Evolutionary conservation across 192 early-diverging fungal species (phyloP).

Genomic region (Podila epicladia): DNA sequence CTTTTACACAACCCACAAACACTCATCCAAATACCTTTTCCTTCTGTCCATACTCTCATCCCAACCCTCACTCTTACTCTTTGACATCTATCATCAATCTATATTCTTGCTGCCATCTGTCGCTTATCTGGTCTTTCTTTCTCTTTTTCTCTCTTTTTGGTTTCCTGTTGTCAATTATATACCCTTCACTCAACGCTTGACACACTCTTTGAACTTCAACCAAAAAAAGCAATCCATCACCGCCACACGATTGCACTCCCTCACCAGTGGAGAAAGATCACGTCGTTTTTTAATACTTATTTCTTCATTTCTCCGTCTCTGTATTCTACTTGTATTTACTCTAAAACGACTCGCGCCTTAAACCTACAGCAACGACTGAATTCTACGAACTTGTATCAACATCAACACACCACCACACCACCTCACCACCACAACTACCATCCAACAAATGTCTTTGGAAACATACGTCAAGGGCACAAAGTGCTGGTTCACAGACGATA

Average conservation of each 20-base stretch:
- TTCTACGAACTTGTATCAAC: no score
- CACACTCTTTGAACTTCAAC: no score
- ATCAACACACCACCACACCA: neutral
- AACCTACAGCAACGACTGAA: no score
- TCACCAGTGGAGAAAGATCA: no score
- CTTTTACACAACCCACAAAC: conserved; percentile 1
- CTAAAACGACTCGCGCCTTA: no score
- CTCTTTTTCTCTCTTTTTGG: neutral
- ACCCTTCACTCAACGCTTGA: no score
- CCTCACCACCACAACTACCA: neutral
- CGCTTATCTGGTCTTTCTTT: neutral
- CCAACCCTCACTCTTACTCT: neutral
- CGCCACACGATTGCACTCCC: no score
- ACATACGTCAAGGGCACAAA: conserved; percentile 76
- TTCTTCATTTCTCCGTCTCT: no score
- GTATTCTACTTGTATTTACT: no score
- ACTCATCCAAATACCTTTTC: neutral
- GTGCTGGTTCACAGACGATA: conserved; percentile 91
- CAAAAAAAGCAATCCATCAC: no score
- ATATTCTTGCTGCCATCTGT: neutral
- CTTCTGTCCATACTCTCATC: neutral
- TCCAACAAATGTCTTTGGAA: conserved; percentile 58
- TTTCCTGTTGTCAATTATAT: no score
- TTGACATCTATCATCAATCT: neutral
- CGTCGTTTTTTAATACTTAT: no score